Conservation (phyloP, 495 filamentous ascomycete species). For the Lophium mytilinum region DNA sequence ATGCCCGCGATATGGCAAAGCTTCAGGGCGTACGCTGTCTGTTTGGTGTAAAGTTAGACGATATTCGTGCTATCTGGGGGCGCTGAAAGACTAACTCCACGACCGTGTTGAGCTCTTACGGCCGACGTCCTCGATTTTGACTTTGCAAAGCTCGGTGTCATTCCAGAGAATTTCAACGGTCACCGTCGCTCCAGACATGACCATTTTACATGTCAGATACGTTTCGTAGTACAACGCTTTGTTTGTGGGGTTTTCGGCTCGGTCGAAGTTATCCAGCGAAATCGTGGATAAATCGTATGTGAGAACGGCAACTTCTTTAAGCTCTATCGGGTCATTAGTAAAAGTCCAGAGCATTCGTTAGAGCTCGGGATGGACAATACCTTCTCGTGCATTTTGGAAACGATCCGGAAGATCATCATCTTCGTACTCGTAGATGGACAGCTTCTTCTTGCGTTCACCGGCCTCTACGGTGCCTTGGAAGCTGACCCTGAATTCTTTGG, state of each 20-base stretch:
- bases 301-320: neutral
- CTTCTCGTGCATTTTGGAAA: neutral
- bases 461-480: neutral
- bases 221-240: neutral
- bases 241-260: neutral
- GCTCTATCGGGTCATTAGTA: neutral
- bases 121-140: neutral
- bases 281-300: neutral
- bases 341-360: no score
- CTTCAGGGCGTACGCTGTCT: neutral
- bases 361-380: neutral
- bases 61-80: neutral
- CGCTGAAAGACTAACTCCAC: neutral
- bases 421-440: neutral
- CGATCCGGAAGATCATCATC: constrained; percentile 3
- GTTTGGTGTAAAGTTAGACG: neutral
- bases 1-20: neutral
- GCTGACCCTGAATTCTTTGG: neutral
- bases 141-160: neutral
- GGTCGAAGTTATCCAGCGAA: neutral
- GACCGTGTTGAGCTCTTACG: neutral
- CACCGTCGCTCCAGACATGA: neutral
- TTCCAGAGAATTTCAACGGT: neutral
- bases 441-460: neutral
- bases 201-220: neutral